These are phyloP conservation scores for Penicillium pancosmium DNA, from an alignment of 495 filamentous ascomycete genomes.

Conservation along the genomic window DNA sequence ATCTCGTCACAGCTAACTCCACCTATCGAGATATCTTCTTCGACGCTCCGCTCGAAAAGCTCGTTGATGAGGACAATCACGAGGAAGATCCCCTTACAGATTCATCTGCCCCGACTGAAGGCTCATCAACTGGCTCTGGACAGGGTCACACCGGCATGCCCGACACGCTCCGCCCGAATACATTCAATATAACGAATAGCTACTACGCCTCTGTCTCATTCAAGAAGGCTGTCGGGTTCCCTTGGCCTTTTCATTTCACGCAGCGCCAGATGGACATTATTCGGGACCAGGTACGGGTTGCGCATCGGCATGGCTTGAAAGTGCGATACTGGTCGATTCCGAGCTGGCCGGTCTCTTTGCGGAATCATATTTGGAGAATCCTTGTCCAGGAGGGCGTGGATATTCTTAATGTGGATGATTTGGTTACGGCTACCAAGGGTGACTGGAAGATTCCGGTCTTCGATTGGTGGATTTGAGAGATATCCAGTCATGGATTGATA, in stretches of 20 bases:
- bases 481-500: not conserved
- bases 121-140: conserved; percentile 18
- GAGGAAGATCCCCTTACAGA: too few species aligned
- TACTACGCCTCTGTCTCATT: conserved; percentile 51
- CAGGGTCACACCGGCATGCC: conserved; percentile 43
- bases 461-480: conserved; percentile 41
- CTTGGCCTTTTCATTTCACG: conserved; percentile 45
- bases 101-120: too few species aligned
- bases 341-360: conserved; percentile 69
- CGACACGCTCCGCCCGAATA: conserved; percentile 39
- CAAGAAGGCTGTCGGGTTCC: conserved; percentile 38
- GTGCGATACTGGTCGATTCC: conserved; percentile 82
- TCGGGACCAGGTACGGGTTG: conserved; percentile 65
- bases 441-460: conserved; percentile 47
- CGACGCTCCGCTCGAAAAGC: conserved; percentile 57
- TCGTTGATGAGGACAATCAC: conserved; percentile 25
- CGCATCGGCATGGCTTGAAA: conserved; percentile 69
- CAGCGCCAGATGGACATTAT: conserved; percentile 62
- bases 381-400: conserved; percentile 74
- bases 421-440: conserved; percentile 53
- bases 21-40: conserved; percentile 63
- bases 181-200: conserved; percentile 51
- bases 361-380: conserved; percentile 75
- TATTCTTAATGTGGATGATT: conserved; percentile 79
- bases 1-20: conserved; percentile 50